Evolutionary conservation across 345 rosid genomes (phyloP).

Genomic region (Boechera retrofracta): DNA sequence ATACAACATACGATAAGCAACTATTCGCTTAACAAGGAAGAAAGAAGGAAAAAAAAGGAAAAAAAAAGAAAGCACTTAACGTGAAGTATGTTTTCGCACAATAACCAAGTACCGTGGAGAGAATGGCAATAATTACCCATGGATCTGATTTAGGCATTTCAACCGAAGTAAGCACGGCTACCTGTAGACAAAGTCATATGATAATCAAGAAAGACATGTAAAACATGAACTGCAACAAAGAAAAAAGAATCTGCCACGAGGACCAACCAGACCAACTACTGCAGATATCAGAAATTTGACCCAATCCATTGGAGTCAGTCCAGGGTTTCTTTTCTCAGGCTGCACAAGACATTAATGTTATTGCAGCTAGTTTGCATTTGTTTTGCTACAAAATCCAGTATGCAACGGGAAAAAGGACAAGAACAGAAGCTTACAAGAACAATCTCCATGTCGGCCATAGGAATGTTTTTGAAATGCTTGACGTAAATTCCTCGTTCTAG

Average conservation of each 20-base stretch:
- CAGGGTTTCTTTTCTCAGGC: slow-evolving; percentile 99
- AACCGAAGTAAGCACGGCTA: slow-evolving; percentile 76
- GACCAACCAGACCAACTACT: slow-evolving; percentile 89
- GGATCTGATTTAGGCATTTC: slow-evolving; percentile 83
- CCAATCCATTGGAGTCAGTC: slow-evolving; percentile 99
- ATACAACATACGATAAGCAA: slow-evolving; percentile 35
- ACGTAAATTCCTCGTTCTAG: slow-evolving; percentile 75
- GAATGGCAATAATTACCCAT: slow-evolving; percentile 83
- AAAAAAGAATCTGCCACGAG: slow-evolving; percentile 12
- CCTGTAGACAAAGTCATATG: slow-evolving; percentile 52
- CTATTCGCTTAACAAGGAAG: background rate
- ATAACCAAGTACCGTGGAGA: slow-evolving; percentile 92
- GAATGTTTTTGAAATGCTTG: slow-evolving; percentile 97
- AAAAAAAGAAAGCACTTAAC: slow-evolving; percentile 55
- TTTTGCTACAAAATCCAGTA: slow-evolving; percentile 20
- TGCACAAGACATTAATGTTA: slow-evolving; percentile 46
- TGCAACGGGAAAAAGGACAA: slow-evolving; percentile 31
- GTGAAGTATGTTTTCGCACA: slow-evolving; percentile 98
- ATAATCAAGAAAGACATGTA: slow-evolving; percentile 16
- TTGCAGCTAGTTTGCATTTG: background rate
- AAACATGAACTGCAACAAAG: background rate
- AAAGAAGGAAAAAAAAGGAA: slow-evolving; percentile 3
- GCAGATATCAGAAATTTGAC: slow-evolving; percentile 91
- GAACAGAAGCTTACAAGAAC: slow-evolving; percentile 80
- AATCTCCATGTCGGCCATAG: slow-evolving; percentile 99